These are phyloP conservation scores for Phytophthora macrochlamydospora DNA, from an alignment of 352 stramenopile species.

Conservation along the genomic window DNA sequence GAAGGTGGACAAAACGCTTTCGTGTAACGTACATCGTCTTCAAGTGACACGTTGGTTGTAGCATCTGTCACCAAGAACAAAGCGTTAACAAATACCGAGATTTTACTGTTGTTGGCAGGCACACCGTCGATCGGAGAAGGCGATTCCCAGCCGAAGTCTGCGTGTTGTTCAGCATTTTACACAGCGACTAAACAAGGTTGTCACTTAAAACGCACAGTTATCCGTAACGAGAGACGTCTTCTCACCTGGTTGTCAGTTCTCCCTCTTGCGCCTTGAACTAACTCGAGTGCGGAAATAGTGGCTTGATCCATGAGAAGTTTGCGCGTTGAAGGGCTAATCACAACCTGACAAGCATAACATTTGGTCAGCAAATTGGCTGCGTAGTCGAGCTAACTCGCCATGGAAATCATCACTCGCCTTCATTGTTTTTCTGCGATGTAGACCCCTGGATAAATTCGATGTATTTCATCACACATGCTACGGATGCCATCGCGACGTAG, in stretches of 20 bases:
- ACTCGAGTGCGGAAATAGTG: constrained; percentile 75
- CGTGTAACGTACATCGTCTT: constrained; percentile 71
- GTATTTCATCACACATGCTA: constrained; percentile 86
- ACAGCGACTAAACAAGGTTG: constrained; percentile 56
- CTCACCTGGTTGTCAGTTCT: constrained; percentile 61
- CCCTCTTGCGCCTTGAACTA: constrained; percentile 62
- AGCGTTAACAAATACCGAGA: neutral
- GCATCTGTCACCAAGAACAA: constrained; percentile 49
- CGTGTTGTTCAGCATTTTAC: constrained; percentile 78
- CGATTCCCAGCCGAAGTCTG: constrained; percentile 79
- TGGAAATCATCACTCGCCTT: constrained; percentile 35
- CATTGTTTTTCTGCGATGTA: constrained; percentile 85
- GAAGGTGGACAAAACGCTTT: neutral
- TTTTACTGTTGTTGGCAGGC: neutral
- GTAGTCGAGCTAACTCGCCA: too few relatives aligned
- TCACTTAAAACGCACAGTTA: too few relatives aligned
- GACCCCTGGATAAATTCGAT: constrained; percentile 86
- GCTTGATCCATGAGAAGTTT: constrained; percentile 86
- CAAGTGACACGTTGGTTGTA: constrained; percentile 75
- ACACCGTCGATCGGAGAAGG: constrained; percentile 78
- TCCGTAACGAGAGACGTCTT: neutral
- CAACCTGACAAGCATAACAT: constrained; percentile 43
- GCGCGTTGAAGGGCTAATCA: constrained; percentile 72
- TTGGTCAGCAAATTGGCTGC: neutral
- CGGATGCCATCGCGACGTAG: constrained; percentile 83